Conservation (phyloP, 768 basidiomycete species). For the Amanita pseudoporphyria region DNA sequence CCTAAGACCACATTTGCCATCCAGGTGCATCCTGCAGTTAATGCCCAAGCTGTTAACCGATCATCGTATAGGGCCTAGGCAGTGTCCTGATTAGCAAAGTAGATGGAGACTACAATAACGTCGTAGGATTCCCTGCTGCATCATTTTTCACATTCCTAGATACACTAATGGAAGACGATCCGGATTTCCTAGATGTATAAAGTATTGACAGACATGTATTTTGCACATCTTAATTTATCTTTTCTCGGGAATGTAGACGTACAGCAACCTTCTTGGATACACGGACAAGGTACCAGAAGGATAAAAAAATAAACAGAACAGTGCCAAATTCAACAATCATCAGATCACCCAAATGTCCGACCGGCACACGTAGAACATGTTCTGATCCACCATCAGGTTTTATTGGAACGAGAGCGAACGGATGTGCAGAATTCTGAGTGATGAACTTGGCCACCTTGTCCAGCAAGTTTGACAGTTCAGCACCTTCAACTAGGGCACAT, state of each 20-base stretch:
- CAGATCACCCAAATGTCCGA: conserved; percentile 27
- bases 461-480: not conserved
- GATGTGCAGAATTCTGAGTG: not conserved
- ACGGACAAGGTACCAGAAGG: conserved; percentile 29
- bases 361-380: conserved; percentile 24
- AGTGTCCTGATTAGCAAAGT: conserved; percentile 75
- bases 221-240: not conserved
- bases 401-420: conserved; percentile 1
- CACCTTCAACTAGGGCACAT: not conserved
- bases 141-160: conserved; percentile 75
- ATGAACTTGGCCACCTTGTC: not conserved
- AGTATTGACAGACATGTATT: not conserved
- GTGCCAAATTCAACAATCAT: conserved; percentile 34
- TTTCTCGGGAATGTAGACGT: not conserved
- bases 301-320: conserved; percentile 24
- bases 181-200: conserved; percentile 50
- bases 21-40: conserved; percentile 43
- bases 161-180: conserved; percentile 62
- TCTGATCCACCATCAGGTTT: conserved; percentile 6
- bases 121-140: conserved; percentile 86
- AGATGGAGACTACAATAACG: conserved; percentile 85
- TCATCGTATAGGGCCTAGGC: conserved; percentile 55
- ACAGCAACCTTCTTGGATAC: conserved; percentile 14
- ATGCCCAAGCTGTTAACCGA: not conserved
- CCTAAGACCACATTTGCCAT: no score